Evolutionary conservation across 495 filamentous ascomycete genomes (phyloP).

Genomic region (Corynascus novoguineensis): DNA sequence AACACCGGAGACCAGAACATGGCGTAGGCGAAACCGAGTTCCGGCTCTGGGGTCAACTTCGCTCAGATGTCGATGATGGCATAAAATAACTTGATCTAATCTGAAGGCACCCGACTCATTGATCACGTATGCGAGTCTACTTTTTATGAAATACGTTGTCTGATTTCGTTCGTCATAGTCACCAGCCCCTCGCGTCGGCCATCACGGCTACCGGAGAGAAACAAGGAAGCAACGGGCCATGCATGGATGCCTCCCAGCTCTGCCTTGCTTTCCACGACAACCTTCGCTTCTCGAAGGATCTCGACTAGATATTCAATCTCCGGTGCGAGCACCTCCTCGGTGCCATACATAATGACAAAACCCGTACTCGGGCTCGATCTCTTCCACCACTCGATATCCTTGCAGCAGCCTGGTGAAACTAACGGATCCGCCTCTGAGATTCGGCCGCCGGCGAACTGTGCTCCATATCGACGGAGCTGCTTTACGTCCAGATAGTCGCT

Average conservation of each 20-base stretch:
- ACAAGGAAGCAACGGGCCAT: conserved; percentile 70
- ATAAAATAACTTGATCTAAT: conserved; percentile 53
- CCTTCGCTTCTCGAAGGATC: conserved; percentile 43
- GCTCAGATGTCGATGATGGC: conserved; percentile 43
- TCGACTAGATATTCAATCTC: conserved; percentile 52
- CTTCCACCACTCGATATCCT: conserved; percentile 56
- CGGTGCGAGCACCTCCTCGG: conserved; percentile 64
- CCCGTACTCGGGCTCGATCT: conserved; percentile 54
- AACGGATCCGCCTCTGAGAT: conserved; percentile 46
- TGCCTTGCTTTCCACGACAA: conserved; percentile 43
- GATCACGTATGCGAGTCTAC: background rate
- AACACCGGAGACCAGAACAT: conserved; percentile 39
- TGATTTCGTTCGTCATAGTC: conserved; percentile 48
- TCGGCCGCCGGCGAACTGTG: conserved; percentile 54
- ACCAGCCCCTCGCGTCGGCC: conserved; percentile 41
- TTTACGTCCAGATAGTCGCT: conserved; percentile 47
- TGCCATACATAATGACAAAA: conserved; percentile 59
- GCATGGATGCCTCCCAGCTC: conserved; percentile 65
- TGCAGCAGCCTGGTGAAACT: conserved; percentile 63
- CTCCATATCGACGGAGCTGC: conserved; percentile 56
- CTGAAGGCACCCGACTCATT: conserved; percentile 31
- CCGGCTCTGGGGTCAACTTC: conserved; percentile 45
- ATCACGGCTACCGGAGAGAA: conserved; percentile 52
- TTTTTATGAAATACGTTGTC: conserved; percentile 22
- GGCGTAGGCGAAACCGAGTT: conserved; percentile 41